Evolutionary conservation across 2,329 filamentous ascomycete genomes (phyloP).

Genomic region (Fusarium brevicatenulatum): DNA sequence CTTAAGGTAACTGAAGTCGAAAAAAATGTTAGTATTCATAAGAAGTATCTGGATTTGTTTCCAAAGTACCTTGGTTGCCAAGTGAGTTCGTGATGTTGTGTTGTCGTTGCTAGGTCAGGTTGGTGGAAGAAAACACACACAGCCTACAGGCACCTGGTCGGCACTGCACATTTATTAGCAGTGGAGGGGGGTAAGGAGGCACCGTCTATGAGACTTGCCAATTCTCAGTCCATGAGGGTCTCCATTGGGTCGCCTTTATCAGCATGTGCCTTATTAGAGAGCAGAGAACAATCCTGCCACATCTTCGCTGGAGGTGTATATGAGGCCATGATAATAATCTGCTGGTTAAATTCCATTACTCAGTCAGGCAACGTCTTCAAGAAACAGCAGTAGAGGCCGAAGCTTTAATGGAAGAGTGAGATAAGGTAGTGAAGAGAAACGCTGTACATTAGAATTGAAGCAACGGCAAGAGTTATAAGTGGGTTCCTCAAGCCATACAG

Average conservation of each 20-base stretch:
- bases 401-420: not conserved
- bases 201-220: not conserved
- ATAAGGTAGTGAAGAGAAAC: not conserved
- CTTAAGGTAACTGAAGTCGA: not conserved
- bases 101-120: not conserved
- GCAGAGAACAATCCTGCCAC: not conserved
- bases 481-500: not conserved
- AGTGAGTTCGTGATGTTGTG: not conserved
- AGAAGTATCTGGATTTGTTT: not conserved
- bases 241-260: not conserved
- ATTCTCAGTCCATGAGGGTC: not conserved
- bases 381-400: not conserved
- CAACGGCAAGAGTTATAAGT: not conserved
- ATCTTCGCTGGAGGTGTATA: not conserved
- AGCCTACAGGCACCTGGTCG: not conserved
- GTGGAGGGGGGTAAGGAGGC: not conserved
- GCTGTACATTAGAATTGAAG: not conserved
- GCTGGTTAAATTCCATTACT: not conserved
- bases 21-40: not conserved
- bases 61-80: not conserved
- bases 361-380: not conserved
- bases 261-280: not conserved
- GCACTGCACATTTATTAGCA: not conserved
- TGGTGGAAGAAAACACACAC: not conserved
- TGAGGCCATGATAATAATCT: not conserved